A percentile compares a stretch with the other conserved stretches of the same genome.
phyloP scores from a whole-genome alignment of 345 rosid species.

The Crucihimalaya himalaica region DNA sequence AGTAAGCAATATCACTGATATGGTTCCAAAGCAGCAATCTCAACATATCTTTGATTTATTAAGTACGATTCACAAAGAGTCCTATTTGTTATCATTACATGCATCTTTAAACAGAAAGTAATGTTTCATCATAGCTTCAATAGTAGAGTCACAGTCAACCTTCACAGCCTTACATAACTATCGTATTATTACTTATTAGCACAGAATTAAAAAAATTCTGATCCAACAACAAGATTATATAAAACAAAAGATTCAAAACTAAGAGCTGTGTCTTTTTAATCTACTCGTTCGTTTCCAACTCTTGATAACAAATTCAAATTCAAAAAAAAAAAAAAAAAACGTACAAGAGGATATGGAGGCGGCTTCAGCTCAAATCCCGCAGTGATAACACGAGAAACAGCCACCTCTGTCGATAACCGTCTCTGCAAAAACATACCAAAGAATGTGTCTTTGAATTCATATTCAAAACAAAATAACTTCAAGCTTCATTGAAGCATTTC shows the following conservation, averaged over 20 bases:
- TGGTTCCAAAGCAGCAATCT: neutral
- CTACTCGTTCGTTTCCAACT: neutral
- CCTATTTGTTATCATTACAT: neutral
- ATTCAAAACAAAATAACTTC: neutral
- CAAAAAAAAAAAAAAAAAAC: slow-evolving; percentile 9
- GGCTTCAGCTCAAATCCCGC: slow-evolving; percentile 76
- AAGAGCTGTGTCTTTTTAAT: neutral
- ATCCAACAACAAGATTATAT: neutral
- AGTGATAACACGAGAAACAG: slow-evolving; percentile 42
- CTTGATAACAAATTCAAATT: neutral
- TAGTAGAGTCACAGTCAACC: neutral
- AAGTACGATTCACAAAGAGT: neutral
- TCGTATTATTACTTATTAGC: neutral
- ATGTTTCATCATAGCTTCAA: neutral
- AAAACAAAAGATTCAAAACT: neutral
- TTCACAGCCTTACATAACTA: neutral
- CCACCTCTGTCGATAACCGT: slow-evolving; percentile 39
- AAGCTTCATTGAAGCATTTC: slow-evolving; percentile 48
- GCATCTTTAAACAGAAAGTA: neutral
- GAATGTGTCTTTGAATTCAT: neutral
- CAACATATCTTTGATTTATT: neutral
- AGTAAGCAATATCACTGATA: slow-evolving; percentile 15
- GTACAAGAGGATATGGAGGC: slow-evolving; percentile 89
- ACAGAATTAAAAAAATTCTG: neutral
- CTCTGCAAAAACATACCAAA: slow-evolving; percentile 39